phyloP scores from a whole-genome alignment of 371 early-diverging fungal species.

The Umbelopsis sp. region DNA sequence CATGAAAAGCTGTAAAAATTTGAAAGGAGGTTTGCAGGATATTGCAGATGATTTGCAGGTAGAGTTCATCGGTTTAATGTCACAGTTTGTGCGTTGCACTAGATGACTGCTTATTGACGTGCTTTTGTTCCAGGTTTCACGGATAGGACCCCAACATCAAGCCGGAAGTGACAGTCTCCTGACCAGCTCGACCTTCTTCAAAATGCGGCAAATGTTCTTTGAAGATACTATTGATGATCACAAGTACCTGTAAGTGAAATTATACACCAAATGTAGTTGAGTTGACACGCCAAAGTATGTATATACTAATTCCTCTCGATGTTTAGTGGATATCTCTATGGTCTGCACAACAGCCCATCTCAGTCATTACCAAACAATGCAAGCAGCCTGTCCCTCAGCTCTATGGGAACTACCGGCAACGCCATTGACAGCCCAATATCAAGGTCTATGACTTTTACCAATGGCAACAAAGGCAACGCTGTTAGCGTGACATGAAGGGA shows the following conservation, averaged over 20 bases:
- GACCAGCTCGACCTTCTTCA: conserved; percentile 96
- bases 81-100: too few relatives aligned
- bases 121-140: conserved; percentile 59
- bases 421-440: conserved; percentile 13
- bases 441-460: conserved; percentile 3
- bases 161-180: conserved; percentile 99
- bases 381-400: conserved; percentile 18
- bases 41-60: conserved; percentile 97
- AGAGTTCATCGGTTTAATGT: neutral
- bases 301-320: too few relatives aligned
- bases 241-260: conserved; percentile 75
- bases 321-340: conserved; percentile 59
- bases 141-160: conserved; percentile 99
- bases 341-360: conserved; percentile 53
- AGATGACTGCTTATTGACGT: neutral
- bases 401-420: neutral
- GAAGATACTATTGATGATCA: conserved; percentile 93
- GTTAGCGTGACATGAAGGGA: neutral
- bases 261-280: too few relatives aligned
- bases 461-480: conserved; percentile 1
- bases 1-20: conserved; percentile 94
- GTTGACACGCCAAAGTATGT: too few relatives aligned
- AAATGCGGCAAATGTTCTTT: conserved; percentile 94
- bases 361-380: conserved; percentile 22
- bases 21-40: conserved; percentile 99